These are phyloP conservation scores for Didymella arachidicola DNA, from an alignment of 2,329 filamentous ascomycete genomes.

Conservation along the genomic window DNA sequence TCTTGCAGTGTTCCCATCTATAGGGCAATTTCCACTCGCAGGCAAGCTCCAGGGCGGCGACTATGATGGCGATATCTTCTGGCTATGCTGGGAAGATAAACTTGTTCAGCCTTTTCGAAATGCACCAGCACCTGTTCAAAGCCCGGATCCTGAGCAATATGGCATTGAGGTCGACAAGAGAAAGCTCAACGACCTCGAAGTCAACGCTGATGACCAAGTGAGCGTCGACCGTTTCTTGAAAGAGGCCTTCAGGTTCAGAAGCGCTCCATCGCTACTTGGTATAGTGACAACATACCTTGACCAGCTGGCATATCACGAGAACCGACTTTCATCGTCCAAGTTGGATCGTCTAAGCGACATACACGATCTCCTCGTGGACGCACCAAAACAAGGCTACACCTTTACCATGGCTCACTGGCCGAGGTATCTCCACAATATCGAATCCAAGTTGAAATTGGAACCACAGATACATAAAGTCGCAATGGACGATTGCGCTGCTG, in stretches of 20 bases:
- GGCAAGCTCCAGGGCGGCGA: slow-evolving; percentile 79
- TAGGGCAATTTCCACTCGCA: slow-evolving; percentile 69
- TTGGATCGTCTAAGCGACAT: slow-evolving; percentile 48
- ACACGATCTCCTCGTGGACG: slow-evolving; percentile 58
- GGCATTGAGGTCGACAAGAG: slow-evolving; percentile 60
- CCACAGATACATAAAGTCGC: slow-evolving; percentile 46
- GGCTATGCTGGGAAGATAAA: slow-evolving; percentile 75
- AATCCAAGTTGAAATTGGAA: slow-evolving; percentile 63
- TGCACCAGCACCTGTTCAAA: slow-evolving; percentile 57
- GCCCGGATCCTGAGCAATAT: slow-evolving; percentile 58
- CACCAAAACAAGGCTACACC: slow-evolving; percentile 57
- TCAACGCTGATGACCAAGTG: slow-evolving; percentile 22
- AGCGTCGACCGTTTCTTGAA: slow-evolving; percentile 59
- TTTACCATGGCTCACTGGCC: slow-evolving; percentile 58
- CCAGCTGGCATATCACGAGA: slow-evolving; percentile 63
- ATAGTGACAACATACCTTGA: slow-evolving; percentile 71
- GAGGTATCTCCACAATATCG: slow-evolving; percentile 61
- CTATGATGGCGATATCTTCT: slow-evolving; percentile 81
- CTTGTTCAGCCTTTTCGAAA: slow-evolving; percentile 74
- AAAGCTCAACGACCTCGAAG: slow-evolving; percentile 57
- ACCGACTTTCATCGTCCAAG: slow-evolving; percentile 32
- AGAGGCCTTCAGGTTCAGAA: slow-evolving; percentile 65
- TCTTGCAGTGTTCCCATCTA: slow-evolving; percentile 77
- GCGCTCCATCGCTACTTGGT: slow-evolving; percentile 66
- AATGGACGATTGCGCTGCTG: slow-evolving; percentile 35